These are phyloP conservation scores for Pseudogymnoascus sp. DNA, from an alignment of 2,329 filamentous ascomycete species.

Conservation along the genomic window DNA sequence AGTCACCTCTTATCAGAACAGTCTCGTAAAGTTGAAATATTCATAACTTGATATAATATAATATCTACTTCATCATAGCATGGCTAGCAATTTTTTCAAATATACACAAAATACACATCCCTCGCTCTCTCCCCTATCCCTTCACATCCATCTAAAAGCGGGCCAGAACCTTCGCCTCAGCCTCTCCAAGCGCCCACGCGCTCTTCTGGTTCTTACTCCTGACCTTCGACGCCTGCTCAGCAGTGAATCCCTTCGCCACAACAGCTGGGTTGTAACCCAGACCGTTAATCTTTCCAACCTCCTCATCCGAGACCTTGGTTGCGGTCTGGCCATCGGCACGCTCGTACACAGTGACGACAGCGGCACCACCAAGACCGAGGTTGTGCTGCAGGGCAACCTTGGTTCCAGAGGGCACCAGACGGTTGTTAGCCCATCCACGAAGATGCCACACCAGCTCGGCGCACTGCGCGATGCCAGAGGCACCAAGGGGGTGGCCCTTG, in stretches of 20 bases:
- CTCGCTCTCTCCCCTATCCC: neutral
- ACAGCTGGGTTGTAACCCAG: slow-evolving; percentile 90
- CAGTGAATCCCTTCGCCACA: slow-evolving; percentile 81
- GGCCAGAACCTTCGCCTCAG: slow-evolving; percentile 64
- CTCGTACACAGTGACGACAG: slow-evolving; percentile 83
- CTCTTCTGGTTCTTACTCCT: slow-evolving; percentile 60
- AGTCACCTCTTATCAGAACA: neutral
- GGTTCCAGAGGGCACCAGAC: slow-evolving; percentile 57
- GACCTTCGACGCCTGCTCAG: slow-evolving; percentile 63
- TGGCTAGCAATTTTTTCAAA: slow-evolving; percentile 3
- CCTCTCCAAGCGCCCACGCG: slow-evolving; percentile 75
- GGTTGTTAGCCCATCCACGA: slow-evolving; percentile 92
- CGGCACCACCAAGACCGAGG: slow-evolving; percentile 83
- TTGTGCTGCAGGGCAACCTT: slow-evolving; percentile 83
- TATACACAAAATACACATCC: neutral
- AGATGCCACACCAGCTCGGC: slow-evolving; percentile 94
- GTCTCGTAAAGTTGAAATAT: neutral
- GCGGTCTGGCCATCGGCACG: slow-evolving; percentile 69
- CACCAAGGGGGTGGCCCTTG: slow-evolving; percentile 91
- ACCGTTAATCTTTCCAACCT: slow-evolving; percentile 58
- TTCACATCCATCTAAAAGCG: slow-evolving; percentile 48
- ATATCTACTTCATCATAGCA: slow-evolving; percentile 5
- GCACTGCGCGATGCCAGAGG: slow-evolving; percentile 91
- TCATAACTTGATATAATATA: neutral
- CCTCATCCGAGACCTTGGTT: slow-evolving; percentile 45